A percentile compares a stretch with the other conserved stretches of the same genome.
phyloP scores from a whole-genome alignment of 441 rosid species.

The Capsella rubella region DNA sequence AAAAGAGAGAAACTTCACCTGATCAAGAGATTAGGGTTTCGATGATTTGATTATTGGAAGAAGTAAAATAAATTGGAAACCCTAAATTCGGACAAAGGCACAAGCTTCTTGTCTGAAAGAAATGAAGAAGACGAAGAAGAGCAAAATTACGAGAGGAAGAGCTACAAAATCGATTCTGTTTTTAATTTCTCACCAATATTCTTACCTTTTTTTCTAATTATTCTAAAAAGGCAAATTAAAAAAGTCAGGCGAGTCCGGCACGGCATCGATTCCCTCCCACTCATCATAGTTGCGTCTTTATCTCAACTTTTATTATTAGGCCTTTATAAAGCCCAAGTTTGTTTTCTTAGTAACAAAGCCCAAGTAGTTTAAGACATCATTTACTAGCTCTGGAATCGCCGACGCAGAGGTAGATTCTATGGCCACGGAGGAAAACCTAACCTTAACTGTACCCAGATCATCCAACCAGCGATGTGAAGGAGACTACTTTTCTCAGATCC shows the following conservation, averaged over 20 bases:
- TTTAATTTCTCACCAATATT: slow-evolving; percentile 1
- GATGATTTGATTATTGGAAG: slow-evolving; percentile 22
- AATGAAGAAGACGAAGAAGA: not conserved
- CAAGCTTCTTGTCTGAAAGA: slow-evolving; percentile 22
- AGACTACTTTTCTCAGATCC: not conserved
- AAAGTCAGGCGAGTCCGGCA: not conserved
- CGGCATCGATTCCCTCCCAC: slow-evolving; percentile 35
- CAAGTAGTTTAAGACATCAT: not conserved
- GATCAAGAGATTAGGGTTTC: slow-evolving; percentile 55
- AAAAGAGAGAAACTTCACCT: slow-evolving; percentile 44
- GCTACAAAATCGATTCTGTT: slow-evolving; percentile 42
- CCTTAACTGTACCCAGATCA: not conserved
- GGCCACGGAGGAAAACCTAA: slow-evolving; percentile 3
- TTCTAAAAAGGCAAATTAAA: not conserved
- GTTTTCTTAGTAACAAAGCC: not conserved
- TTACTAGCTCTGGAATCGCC: not conserved
- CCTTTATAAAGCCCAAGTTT: not conserved
- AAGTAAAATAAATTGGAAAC: slow-evolving; percentile 32
- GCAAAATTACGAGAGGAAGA: slow-evolving; percentile 6
- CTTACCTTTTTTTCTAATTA: not conserved
- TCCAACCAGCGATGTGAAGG: not conserved
- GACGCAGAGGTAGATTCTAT: not conserved
- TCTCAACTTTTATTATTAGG: not conserved
- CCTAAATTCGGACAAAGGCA: slow-evolving; percentile 48
- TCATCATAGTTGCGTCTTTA: slow-evolving; percentile 17